phyloP scores from a whole-genome alignment of 2,329 filamentous ascomycete species.

The Fusarium pilosicola region DNA sequence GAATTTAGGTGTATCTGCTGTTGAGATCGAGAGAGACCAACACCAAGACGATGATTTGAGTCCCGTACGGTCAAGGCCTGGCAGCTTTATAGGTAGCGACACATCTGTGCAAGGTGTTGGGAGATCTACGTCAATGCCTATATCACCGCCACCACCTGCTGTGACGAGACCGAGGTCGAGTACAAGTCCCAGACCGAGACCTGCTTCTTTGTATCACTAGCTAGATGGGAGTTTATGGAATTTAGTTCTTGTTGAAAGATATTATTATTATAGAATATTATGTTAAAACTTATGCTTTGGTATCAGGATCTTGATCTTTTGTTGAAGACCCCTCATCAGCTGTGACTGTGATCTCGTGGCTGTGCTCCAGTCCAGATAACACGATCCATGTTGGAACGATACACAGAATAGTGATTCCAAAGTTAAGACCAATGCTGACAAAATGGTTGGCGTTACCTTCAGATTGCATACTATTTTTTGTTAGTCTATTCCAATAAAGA shows the following conservation, averaged over 20 bases:
- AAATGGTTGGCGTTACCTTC: conserved; percentile 24
- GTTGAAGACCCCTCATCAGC: not conserved
- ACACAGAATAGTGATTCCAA: conserved; percentile 14
- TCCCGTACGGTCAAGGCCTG: not conserved
- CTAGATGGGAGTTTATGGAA: fast-evolving
- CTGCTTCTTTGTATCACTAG: not conserved
- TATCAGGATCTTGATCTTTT: not conserved
- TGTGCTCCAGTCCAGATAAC: conserved; percentile 9
- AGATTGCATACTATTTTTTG: conserved; percentile 1
- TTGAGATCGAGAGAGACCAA: not conserved
- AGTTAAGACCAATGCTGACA: conserved; percentile 16
- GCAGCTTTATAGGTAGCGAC: conserved; percentile 5
- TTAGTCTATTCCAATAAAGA: not conserved
- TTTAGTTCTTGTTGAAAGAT: not conserved
- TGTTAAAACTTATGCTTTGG: not conserved
- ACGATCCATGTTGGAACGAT: conserved; percentile 15
- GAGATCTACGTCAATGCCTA: conserved; percentile 3
- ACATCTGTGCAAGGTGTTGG: not conserved
- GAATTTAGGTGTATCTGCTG: not conserved
- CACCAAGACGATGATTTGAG: not conserved
- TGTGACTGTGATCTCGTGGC: conserved; percentile 14
- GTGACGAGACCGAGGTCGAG: not conserved
- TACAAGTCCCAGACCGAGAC: not conserved
- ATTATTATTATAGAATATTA: conserved; percentile 7
- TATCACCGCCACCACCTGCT: not conserved